These are phyloP conservation scores for Pythium chondricola DNA, from an alignment of 352 stramenopile species.

Conservation along the genomic window DNA sequence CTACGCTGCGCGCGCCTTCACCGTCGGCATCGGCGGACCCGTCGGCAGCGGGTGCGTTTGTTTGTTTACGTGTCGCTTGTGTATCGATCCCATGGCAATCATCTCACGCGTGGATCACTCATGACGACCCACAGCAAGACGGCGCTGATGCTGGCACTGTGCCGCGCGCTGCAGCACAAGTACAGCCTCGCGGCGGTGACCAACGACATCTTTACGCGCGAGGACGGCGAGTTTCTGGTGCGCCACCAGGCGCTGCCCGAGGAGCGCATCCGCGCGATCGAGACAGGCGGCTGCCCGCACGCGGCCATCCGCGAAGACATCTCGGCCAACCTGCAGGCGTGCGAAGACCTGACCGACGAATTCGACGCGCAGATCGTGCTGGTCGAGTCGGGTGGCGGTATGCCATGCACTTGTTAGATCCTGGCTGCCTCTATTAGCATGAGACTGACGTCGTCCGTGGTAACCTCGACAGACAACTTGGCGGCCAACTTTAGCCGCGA, in stretches of 20 bases:
- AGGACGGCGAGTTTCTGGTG: conserved; percentile 98
- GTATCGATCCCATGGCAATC: too few species aligned
- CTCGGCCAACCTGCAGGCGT: conserved; percentile 94
- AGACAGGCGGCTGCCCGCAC: conserved; percentile 97
- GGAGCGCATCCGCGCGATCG: conserved; percentile 92
- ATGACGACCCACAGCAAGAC: conserved; percentile 84
- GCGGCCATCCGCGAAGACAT: conserved; percentile 97
- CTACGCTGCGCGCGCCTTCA: conserved; percentile 87
- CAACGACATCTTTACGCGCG: conserved; percentile 99
- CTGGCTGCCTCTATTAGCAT: not conserved
- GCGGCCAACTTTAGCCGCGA: conserved; percentile 97
- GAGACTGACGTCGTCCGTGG: too few species aligned
- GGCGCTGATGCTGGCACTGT: conserved; percentile 92
- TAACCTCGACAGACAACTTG: conserved; percentile 95
- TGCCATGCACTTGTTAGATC: too few species aligned
- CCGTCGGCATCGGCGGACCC: conserved; percentile 94
- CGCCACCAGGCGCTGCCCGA: conserved; percentile 87
- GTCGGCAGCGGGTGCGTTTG: conserved; percentile 83
- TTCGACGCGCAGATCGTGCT: conserved; percentile 85
- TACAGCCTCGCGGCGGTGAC: conserved; percentile 87
- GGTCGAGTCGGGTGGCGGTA: conserved; percentile 86
- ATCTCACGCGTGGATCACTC: too few species aligned
- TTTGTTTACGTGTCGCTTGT: too few species aligned
- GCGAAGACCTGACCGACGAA: conserved; percentile 91
- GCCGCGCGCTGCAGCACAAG: conserved; percentile 77